Evolutionary conservation across 2,329 filamentous ascomycete species (phyloP).

Genomic region (Fusarium tupiense): DNA sequence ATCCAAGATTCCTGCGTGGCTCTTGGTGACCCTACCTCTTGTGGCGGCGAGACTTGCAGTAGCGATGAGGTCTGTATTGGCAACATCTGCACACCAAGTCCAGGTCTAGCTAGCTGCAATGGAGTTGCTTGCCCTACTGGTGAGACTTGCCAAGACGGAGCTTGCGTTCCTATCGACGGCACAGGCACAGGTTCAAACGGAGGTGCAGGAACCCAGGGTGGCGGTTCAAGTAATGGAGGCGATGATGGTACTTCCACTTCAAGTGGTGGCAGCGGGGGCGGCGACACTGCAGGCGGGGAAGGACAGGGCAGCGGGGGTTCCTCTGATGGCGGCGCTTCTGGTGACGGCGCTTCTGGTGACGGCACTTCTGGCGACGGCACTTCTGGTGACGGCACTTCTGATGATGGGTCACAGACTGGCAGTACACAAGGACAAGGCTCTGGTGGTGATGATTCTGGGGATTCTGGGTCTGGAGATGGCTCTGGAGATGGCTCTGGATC

Average conservation of each 20-base stretch:
- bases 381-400: not conserved
- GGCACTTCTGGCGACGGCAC: not conserved
- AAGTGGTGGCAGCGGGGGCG: not conserved
- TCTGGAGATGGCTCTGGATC: not conserved
- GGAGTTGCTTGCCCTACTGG: not conserved
- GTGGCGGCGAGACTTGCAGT: constrained; percentile 3
- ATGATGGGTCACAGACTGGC: not conserved
- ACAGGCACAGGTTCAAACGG: not conserved
- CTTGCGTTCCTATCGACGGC: not conserved
- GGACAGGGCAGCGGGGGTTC: not conserved
- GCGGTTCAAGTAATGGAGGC: not conserved
- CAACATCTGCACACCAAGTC: constrained; percentile 16
- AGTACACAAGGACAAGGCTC: constrained; percentile 7
- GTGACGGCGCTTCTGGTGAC: not conserved
- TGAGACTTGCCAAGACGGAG: constrained; percentile 21
- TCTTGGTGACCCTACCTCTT: constrained; percentile 7
- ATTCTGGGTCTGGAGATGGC: not conserved
- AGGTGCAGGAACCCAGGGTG: not conserved
- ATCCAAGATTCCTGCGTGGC: constrained; percentile 21
- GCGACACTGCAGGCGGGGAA: not conserved
- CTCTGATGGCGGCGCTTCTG: not conserved
- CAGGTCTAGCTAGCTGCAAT: not conserved
- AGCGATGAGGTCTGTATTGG: constrained; percentile 23
- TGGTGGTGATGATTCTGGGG: not conserved
- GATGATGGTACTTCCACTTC: not conserved